Base-by-base conservation (phyloP, 1,139 yeast species). In the Arxiozyma bovina region DNA sequence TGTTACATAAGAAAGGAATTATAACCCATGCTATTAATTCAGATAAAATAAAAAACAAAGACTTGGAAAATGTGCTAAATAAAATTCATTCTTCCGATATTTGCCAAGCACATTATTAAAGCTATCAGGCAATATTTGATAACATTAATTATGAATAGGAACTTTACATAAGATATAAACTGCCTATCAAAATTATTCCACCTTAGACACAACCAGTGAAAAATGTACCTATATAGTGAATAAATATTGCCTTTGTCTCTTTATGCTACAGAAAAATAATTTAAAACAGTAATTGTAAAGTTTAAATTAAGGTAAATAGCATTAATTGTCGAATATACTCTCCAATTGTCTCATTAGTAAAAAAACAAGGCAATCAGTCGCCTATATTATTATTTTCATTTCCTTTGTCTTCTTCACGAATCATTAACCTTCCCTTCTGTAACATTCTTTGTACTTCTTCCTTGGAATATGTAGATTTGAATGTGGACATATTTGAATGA, bases 301-400 rank as follows among this genome's bases (percentile, higher is more conserved):
- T 8, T 20, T 17, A 17, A 25, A 25, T 12, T 21, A 55, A 42
- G 7, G 74, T 71, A 7, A 45, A 41, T 45, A 51, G 4, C 23
- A 15, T 20, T 66, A 65, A 17, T 67, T 66, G 20, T 63, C 52
- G 44, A 51, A 55, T n/a, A 60, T 58, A 11, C 17, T 30, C 4
- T 82, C 87, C 58, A 77, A 77, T 42, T 76, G 74, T 60, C 88
- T 70, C 60, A 81, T 82, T 22, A 82, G 60, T 25, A 82, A 67
- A 0, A n/a, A 86, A 79, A 69, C 90, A 84, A 11, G 80, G 81
- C 12, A 83, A 60, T 63, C 90, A 84, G 34, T 72, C 69, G 8
- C 77, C 70, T 65, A 73, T 69, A 1, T 56, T 57, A 52, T 72
- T 73, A 9, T 80, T 76, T 23, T 72, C 73, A 9, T 79, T 76